Evolutionary conservation across 805 yeast species (phyloP), one percentile per base, ranked within the genome.

Genomic region (Pichia nanzhaoensis): DNA sequence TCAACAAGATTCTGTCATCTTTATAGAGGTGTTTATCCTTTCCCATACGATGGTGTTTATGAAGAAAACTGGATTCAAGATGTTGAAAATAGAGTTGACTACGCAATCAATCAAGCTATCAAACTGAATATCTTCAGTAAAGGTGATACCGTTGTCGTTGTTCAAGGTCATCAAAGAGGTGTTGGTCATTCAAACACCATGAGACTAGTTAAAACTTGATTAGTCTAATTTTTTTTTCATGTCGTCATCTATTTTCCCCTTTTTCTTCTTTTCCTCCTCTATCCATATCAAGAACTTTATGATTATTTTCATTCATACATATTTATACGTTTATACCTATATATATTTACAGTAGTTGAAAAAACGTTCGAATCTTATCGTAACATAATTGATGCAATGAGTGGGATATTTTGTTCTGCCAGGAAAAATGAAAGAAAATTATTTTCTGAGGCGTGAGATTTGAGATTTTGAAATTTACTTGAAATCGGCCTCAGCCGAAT

Each of bases 141-240:
- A 70, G 96, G 96, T 70, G 96, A 89, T 68, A 73, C 84, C 51
- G 84, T 88, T 60, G 87, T 93, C 56, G 86, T 95, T 65, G 84
- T 93, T 69, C 99, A 93, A 78, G 99, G 99, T 69, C 93, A 95
- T 91, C 86, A 95, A 65, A 85, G 91, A 69, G 98, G 98, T 74
- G 77, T 88, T 56, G 99, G 99, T 66, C 96, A 93, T 83, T 87
- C 99, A 65, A 93, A 93, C 85, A 93, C 99, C 54, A 78, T 93
- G 70, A 91, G 98, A 78, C 80, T 91, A 39, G 45, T 50, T 41
- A 37, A 41, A 41, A 43, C 51, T 32, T 50, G 42, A 43, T 32
- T 45, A 12, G 34, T 45, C 32, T 39, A 6, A 3, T 9, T 32
- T 39, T 18, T 14, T 14, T 31, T 31, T 19, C 13, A 18, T 19